Percentiles rank a stretch among this genome's conserved stretches.
phyloP scores from a whole-genome alignment of 805 yeast species.

The Metschnikowia continentalis region DNA sequence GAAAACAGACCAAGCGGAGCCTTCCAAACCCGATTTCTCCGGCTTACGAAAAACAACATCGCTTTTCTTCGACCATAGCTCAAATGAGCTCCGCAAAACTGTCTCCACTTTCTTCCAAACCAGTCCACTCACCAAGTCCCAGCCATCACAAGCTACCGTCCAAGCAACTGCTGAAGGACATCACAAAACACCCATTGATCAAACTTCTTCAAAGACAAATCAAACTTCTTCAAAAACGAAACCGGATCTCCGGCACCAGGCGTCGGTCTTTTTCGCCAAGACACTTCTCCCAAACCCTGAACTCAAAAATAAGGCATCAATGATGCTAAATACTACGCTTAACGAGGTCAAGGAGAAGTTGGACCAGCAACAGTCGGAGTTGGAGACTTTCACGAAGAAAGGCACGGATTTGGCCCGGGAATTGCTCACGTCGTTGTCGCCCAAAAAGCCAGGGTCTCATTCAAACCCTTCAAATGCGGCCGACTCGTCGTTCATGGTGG shows the following conservation, averaged over 20 bases:
- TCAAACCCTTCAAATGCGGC: constrained; percentile 6
- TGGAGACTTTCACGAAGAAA: constrained; percentile 23
- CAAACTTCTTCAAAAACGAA: neutral
- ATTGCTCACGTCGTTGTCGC: constrained; percentile 23
- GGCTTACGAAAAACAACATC: constrained; percentile 6
- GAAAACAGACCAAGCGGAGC: neutral
- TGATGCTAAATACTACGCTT: constrained; percentile 16
- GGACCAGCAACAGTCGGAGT: constrained; percentile 20
- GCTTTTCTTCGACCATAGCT: constrained; percentile 8
- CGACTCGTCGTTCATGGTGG: constrained; percentile 28
- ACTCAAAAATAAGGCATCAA: constrained; percentile 20
- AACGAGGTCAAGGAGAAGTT: constrained; percentile 17
- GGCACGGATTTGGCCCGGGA: constrained; percentile 26
- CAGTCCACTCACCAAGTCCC: too few species aligned
- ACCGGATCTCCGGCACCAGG: constrained; percentile 2
- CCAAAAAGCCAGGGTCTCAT: constrained; percentile 15
- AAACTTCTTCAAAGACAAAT: too few species aligned
- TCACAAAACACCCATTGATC: too few species aligned
- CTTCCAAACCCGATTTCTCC: neutral
- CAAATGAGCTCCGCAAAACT: constrained; percentile 3
- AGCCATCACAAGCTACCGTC: too few species aligned
- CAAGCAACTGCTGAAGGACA: too few species aligned
- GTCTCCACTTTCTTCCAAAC: neutral
- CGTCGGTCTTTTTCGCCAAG: neutral
- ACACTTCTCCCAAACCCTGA: constrained; percentile 7